phyloP scores from a whole-genome alignment of 805 yeast species.

The Ascoidea rubescens region DNA sequence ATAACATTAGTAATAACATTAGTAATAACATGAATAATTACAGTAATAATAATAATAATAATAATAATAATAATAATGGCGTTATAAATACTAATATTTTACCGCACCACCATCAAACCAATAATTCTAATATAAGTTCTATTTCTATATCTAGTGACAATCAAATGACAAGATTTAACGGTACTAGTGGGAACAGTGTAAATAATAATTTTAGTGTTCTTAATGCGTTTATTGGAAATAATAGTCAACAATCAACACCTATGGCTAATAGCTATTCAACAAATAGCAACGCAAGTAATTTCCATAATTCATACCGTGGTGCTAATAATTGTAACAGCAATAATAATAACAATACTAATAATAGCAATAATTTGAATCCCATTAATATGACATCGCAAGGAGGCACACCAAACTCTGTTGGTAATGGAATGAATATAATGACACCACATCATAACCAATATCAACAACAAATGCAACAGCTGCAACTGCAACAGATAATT shows the following conservation, averaged over 20 bases:
- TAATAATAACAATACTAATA: neutral
- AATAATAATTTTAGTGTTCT: neutral
- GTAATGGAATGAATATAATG: too few relatives aligned
- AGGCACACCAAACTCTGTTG: too few relatives aligned
- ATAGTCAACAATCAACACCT: slow-evolving; percentile 1
- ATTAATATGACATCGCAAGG: too few relatives aligned
- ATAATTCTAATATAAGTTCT: too few relatives aligned
- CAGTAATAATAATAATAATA: neutral
- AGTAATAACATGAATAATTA: neutral
- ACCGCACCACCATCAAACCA: neutral
- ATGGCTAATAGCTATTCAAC: slow-evolving; percentile 1
- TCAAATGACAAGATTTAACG: neutral
- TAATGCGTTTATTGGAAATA: neutral
- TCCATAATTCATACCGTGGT: neutral
- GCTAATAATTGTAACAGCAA: neutral
- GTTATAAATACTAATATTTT: neutral
- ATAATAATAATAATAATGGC: neutral
- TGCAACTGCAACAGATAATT: neutral
- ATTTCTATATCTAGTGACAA: too few relatives aligned
- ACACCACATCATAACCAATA: too few relatives aligned
- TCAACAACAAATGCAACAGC: too few relatives aligned
- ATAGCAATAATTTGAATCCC: neutral
- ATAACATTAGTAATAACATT: slow-evolving; percentile 1
- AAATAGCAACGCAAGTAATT: neutral
- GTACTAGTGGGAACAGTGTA: slow-evolving; percentile 1